Conservation (phyloP, 352 stramenopile genomes). For the Peronospora belbahrii region DNA sequence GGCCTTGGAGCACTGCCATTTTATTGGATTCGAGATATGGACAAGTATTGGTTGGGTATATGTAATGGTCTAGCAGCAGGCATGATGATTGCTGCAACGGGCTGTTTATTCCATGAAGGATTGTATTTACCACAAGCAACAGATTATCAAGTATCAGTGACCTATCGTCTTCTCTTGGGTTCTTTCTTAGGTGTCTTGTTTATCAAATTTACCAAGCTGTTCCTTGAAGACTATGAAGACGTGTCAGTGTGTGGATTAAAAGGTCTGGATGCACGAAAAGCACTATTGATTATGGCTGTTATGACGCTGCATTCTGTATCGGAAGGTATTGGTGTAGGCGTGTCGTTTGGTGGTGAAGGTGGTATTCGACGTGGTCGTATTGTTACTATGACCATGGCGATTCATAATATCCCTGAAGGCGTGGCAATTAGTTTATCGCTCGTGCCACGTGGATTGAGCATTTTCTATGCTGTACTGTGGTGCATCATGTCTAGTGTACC, state of each 20-base stretch:
- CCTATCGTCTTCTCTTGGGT: slow-evolving; percentile 83
- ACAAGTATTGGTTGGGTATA: slow-evolving; percentile 92
- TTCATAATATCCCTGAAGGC: slow-evolving; percentile 98
- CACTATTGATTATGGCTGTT: slow-evolving; percentile 96
- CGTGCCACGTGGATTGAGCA: slow-evolving; percentile 87
- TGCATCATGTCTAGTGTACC: slow-evolving; percentile 88
- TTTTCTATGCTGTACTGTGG: slow-evolving; percentile 83
- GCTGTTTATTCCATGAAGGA: slow-evolving; percentile 92
- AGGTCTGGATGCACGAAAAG: slow-evolving; percentile 84
- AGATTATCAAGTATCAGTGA: slow-evolving; percentile 61
- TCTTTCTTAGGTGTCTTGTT: slow-evolving; percentile 91
- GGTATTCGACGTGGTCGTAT: slow-evolving; percentile 93
- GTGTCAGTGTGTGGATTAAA: slow-evolving; percentile 82
- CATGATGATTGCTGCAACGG: slow-evolving; percentile 97
- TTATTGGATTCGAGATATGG: slow-evolving; percentile 88
- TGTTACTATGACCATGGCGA: slow-evolving; percentile 95
- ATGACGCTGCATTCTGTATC: slow-evolving; percentile 98
- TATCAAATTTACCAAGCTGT: slow-evolving; percentile 92
- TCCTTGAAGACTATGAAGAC: slow-evolving; percentile 93
- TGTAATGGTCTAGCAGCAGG: slow-evolving; percentile 93
- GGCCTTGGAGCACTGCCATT: slow-evolving; percentile 93
- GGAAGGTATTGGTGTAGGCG: slow-evolving; percentile 95
- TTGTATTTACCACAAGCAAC: slow-evolving; percentile 68
- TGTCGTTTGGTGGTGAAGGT: slow-evolving; percentile 92
- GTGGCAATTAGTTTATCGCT: slow-evolving; percentile 94